Conservation (phyloP, 1,139 yeast genomes). For the Candida neerlandica region DNA sequence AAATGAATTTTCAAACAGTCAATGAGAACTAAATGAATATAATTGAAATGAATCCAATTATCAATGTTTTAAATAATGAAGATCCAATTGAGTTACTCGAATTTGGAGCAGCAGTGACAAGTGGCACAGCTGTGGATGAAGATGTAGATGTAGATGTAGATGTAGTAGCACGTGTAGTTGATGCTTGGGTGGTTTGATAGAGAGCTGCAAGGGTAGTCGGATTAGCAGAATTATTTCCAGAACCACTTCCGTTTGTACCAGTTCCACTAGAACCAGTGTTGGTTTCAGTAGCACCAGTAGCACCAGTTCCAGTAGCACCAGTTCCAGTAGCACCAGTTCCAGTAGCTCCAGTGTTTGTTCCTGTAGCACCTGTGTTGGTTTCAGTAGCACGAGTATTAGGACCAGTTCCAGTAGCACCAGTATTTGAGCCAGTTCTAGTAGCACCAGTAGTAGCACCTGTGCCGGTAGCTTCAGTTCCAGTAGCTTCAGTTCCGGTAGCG, state of each 20-base stretch:
- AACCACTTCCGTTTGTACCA: background rate
- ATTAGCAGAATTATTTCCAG: background rate
- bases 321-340: slow-evolving; percentile 2
- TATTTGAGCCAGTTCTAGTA: slow-evolving; percentile 1
- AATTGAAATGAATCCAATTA: slow-evolving; percentile 1
- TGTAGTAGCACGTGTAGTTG: background rate
- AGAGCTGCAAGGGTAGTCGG: background rate
- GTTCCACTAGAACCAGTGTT: too few species aligned
- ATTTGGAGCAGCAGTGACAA: background rate
- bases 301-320: too few species aligned
- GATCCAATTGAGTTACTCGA: background rate
- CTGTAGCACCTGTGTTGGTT: slow-evolving; percentile 5
- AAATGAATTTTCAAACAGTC: too few species aligned
- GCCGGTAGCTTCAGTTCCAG: slow-evolving; percentile 9
- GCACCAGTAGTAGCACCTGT: slow-evolving; percentile 1
- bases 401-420: slow-evolving; percentile 9
- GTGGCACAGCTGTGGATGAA: background rate
- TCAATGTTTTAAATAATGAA: background rate
- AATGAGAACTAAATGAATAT: background rate
- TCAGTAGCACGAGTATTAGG: slow-evolving; percentile 2
- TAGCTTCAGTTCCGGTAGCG: background rate
- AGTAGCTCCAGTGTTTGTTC: slow-evolving; percentile 1
- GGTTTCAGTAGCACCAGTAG: too few species aligned
- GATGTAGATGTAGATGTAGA: background rate
- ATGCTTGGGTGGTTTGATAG: background rate